phyloP scores from a whole-genome alignment of 345 rosid species.

The Hirschfeldia incana region DNA sequence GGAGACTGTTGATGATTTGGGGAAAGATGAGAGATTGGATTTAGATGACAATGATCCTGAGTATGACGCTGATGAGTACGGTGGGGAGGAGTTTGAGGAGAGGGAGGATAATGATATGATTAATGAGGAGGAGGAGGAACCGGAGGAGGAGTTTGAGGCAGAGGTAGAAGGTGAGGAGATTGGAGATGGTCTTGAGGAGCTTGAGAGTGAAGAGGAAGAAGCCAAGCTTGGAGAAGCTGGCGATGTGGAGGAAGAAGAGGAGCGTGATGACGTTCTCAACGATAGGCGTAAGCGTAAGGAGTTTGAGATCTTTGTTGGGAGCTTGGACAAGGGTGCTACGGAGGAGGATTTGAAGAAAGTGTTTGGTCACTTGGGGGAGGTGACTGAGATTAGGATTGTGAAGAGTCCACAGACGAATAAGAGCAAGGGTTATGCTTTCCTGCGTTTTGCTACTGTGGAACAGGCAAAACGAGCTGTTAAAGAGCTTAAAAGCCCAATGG shows the following conservation, averaged over 20 bases:
- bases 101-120: conserved; percentile 60
- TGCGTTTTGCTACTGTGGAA: conserved; percentile 87
- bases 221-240: conserved; percentile 50
- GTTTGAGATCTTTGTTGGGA: conserved; percentile 94
- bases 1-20: conserved; percentile 72
- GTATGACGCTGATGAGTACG: conserved; percentile 62
- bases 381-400: conserved; percentile 83
- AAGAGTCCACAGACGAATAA: conserved; percentile 90
- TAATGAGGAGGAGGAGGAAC: conserved; percentile 61
- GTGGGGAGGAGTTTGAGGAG: conserved; percentile 71
- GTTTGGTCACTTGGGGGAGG: conserved; percentile 77
- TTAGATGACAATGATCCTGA: conserved; percentile 81
- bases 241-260: conserved; percentile 61
- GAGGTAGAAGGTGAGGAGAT: conserved; percentile 72
- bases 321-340: conserved; percentile 82
- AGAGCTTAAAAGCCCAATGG: conserved; percentile 86
- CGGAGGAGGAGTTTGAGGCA: conserved; percentile 56
- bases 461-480: conserved; percentile 90
- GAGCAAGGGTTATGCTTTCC: conserved; percentile 95
- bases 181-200: conserved; percentile 61
- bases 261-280: conserved; percentile 57
- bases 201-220: conserved; percentile 54
- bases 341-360: conserved; percentile 82
- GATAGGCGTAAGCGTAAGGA: conserved; percentile 97
- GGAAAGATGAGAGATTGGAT: conserved; percentile 73